Conservation (phyloP, 2,329 filamentous ascomycete species). For the Aspergillaceae sp. region DNA sequence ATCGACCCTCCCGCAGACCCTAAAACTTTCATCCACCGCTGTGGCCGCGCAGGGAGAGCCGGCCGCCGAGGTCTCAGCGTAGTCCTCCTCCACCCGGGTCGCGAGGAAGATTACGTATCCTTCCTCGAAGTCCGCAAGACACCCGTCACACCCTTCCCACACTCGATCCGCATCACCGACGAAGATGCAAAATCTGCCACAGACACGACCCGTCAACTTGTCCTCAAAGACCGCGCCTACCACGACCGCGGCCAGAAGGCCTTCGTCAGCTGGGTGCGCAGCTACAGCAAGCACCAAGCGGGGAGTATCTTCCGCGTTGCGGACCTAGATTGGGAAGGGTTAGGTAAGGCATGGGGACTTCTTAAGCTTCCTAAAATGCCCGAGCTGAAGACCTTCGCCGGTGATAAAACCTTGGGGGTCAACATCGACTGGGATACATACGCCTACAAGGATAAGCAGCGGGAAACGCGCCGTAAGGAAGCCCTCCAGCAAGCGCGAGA, state of each 20-base stretch:
- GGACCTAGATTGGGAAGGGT: slow-evolving; percentile 76
- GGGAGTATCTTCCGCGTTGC: slow-evolving; percentile 78
- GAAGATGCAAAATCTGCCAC: slow-evolving; percentile 53
- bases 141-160: slow-evolving; percentile 58
- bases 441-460: slow-evolving; percentile 61
- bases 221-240: slow-evolving; percentile 53
- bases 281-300: slow-evolving; percentile 84
- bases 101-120: slow-evolving; percentile 81
- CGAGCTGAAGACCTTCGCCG: slow-evolving; percentile 66
- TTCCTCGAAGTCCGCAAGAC: slow-evolving; percentile 85
- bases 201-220: slow-evolving; percentile 51
- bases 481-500: slow-evolving; percentile 44
- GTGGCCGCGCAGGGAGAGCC: slow-evolving; percentile 55
- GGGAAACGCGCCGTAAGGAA: slow-evolving; percentile 57
- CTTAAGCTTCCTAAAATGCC: slow-evolving; percentile 89
- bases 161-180: slow-evolving; percentile 52
- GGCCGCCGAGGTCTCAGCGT: slow-evolving; percentile 70
- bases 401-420: slow-evolving; percentile 55
- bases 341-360: slow-evolving; percentile 77
- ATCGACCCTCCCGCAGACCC: slow-evolving; percentile 79
- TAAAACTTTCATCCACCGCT: slow-evolving; percentile 67
- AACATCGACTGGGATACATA: slow-evolving; percentile 55
- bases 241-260: slow-evolving; percentile 84
- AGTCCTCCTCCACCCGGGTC: slow-evolving; percentile 72
- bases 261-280: slow-evolving; percentile 88